phyloP scores from a whole-genome alignment of 495 filamentous ascomycete genomes.

The Lasiosphaeria ovina region DNA sequence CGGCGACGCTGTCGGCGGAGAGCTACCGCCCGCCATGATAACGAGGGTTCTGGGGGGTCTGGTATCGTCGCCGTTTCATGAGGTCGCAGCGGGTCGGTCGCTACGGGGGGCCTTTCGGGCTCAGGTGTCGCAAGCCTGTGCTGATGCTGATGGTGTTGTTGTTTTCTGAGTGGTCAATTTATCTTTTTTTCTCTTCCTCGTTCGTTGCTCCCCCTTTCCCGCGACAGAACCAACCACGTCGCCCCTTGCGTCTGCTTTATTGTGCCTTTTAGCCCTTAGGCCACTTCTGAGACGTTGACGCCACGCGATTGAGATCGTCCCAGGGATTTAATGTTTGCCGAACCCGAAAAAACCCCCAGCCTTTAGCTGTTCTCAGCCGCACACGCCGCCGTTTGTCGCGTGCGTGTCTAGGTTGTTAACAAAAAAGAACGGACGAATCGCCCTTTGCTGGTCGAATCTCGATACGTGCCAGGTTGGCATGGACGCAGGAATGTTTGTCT shows the following conservation, averaged over 20 bases:
- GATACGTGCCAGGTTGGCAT: background rate
- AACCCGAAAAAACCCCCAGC: background rate
- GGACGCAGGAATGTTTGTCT: background rate
- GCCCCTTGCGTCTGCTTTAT: background rate
- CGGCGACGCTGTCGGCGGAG: background rate
- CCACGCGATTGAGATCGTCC: background rate
- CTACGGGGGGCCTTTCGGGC: background rate
- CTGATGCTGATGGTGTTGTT: background rate
- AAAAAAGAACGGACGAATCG: background rate
- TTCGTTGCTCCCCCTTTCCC: no score
- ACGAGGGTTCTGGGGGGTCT: background rate
- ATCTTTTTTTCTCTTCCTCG: no score
- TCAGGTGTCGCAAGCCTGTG: no score
- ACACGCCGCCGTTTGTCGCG: background rate
- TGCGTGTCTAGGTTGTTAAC: background rate
- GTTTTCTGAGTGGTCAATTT: background rate
- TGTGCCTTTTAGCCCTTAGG: background rate
- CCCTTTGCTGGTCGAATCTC: background rate
- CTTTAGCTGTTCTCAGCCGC: background rate
- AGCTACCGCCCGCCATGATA: background rate
- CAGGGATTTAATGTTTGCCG: background rate
- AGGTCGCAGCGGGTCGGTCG: background rate
- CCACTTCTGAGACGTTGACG: background rate
- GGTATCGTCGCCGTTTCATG: constrained; percentile 1
- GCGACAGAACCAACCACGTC: no score